Evolutionary conservation across 768 basidiomycete species (phyloP), one percentile per base, ranked within the genome.

Genomic region (Mycena haematopus): DNA sequence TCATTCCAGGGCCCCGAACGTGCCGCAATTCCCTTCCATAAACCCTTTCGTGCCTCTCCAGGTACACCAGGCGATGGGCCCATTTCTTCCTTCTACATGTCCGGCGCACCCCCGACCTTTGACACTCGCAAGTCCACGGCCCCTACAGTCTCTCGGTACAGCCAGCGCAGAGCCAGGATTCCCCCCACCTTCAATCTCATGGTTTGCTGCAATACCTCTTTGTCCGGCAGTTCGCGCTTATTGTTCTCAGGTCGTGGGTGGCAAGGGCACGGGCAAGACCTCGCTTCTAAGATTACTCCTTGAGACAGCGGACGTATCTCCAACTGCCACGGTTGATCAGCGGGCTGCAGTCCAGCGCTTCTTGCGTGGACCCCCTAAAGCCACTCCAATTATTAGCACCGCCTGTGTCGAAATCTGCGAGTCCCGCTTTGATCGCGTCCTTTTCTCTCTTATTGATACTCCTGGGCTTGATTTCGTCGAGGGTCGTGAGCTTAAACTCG

Each of bases 101-200:
- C 85, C 35, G 76, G 74, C 59, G 81, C 86, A 19, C 87, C 89
- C 13, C 80, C 86, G 25, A 80, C 86, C 15, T 91, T 91, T 70
- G 87, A 86, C 56, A 83, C 78, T 56, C 80, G 80, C 76, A 83
- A 82, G 72, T 76, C 73, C 51, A 63, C 76, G 7, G 76, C 78
- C 27, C 65, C 79, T 44, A 71, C 76, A 3, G 67, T 76, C 57
- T 77, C 78, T 60, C 83, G 86, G 67, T 80, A 84, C 58, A 84
- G 83, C 67, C 89, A 91, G 71, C 84, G 88, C 69, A 84, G 89
- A 68, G 78, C 80, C 65, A 84, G 88, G 60, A 75, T 84, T 17
- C 83, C 91, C 15, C 90, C 92, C 7, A 91, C 91, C 3, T 93
- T 95, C 78, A 95, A 95, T 71, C 76, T 95, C 55, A 93, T 94